phyloP scores from a whole-genome alignment of 345 rosid genomes.

The Combretum micranthum region DNA sequence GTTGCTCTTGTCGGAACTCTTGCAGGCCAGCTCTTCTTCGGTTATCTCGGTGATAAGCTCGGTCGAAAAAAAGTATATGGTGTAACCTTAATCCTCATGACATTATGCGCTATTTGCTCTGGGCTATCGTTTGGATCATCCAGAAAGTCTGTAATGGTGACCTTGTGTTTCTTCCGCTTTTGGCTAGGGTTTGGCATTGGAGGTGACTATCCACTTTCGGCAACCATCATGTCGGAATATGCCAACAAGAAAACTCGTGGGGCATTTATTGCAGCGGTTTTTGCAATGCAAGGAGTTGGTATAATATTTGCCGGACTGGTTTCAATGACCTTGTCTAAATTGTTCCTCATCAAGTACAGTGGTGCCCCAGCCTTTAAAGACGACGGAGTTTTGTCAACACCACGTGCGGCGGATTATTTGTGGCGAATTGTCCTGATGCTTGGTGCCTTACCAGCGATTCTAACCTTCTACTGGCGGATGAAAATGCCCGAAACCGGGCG shows the following conservation, averaged over 20 bases:
- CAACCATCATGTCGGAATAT: conserved; percentile 64
- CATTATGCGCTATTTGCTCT: conserved; percentile 37
- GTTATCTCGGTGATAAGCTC: conserved; percentile 57
- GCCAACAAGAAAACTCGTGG: conserved; percentile 46
- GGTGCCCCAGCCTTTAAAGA: background rate
- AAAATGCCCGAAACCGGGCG: conserved; percentile 56
- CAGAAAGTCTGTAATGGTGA: conserved; percentile 31
- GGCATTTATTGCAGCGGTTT: conserved; percentile 43
- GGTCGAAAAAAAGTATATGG: conserved; percentile 58
- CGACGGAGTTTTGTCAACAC: conserved; percentile 20
- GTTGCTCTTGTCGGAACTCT: conserved; percentile 50
- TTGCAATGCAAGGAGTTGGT: conserved; percentile 55
- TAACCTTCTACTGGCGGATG: conserved; percentile 47
- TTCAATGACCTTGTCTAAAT: conserved; percentile 22
- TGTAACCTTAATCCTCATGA: conserved; percentile 50
- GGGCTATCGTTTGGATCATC: conserved; percentile 48
- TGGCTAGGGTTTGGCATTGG: conserved; percentile 80
- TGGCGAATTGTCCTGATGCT: conserved; percentile 49
- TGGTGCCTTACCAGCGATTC: conserved; percentile 39
- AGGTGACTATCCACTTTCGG: conserved; percentile 71
- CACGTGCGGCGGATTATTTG: conserved; percentile 28
- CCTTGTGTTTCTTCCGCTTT: conserved; percentile 61
- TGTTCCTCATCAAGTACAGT: conserved; percentile 10
- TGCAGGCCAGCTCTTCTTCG: conserved; percentile 47
- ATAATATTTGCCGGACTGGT: conserved; percentile 40